Evolutionary conservation across 2,329 filamentous ascomycete genomes (phyloP), one percentile per base, ranked within the genome.

Genomic region (Shiraia bambusicola): DNA sequence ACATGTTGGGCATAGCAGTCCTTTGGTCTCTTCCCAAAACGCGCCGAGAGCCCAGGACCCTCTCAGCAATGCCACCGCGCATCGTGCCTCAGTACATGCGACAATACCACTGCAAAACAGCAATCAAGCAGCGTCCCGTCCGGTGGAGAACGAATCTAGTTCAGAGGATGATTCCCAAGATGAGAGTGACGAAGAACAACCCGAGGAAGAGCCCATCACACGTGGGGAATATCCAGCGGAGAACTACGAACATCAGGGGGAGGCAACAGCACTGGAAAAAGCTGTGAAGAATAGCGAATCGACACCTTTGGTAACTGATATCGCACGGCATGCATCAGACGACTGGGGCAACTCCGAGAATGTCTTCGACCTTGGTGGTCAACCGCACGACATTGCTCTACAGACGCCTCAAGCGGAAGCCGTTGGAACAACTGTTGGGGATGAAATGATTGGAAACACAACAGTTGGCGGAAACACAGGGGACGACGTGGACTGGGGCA

Each of bases 191-290:
- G 52, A 56, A 3, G 52, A 52, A 28, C 37, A 40, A 14, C 45
- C 46, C 2, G 46, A 50, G 6, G 42, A 45, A 5, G 32, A 42
- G 22, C 47, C 53, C n/a, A 27, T 34, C 3, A 34, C 37, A 6
- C 28, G 47, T 2, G 51, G 52, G 16, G 53, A 56, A 25, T 54
- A 54, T 15, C 50, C 55, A 10, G 62, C 62, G 25, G 63, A 63
- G 25, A 56, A 69, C 28, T 76, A 77, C 49, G 74, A 76, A 42
- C 69, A 73, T 44, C 74, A 77, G 42, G 69, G 74, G 28, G 70
- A 73, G 35, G 60, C 60, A 0, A 72, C 72, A 4, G 59, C 70
- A 8, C 54, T 76, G 49, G 74, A 76, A 37, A 67, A 73, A 15
- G 73, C 73, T 15, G 55, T 73, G 16, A 64, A 70, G 14, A 73